Percentiles rank a stretch among this genome's conserved stretches.
Conservation (phyloP, 108 stramenopile genomes). For the Skeletonema marinoi region DNA sequence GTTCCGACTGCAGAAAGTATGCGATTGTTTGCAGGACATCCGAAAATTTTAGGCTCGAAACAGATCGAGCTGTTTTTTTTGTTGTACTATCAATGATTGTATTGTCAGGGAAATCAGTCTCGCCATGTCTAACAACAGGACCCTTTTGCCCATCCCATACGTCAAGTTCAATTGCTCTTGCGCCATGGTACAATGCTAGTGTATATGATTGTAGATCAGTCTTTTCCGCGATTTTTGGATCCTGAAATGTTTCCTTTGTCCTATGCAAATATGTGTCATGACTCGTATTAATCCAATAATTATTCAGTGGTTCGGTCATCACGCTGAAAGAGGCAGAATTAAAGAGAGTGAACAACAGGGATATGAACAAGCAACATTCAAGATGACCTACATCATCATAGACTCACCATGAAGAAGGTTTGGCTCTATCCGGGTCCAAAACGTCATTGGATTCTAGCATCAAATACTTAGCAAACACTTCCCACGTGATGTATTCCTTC, state of each 20-base stretch:
- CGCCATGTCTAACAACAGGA: conserved; percentile 53
- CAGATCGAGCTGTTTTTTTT: conserved; percentile 3
- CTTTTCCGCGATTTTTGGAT: conserved; percentile 21
- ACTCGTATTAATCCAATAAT: conserved; percentile 93
- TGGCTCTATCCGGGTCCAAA: conserved; percentile 60
- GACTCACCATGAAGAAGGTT: conserved; percentile 35
- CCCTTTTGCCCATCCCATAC: conserved; percentile 89
- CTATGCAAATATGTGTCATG: conserved; percentile 98
- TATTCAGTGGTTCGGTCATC: conserved; percentile 76
- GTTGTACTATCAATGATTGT: neutral
- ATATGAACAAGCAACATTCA: neutral
- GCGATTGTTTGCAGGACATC: conserved; percentile 74
- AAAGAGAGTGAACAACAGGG: neutral
- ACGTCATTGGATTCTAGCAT: conserved; percentile 56
- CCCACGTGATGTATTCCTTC: conserved; percentile 62
- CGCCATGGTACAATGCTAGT: conserved; percentile 83
- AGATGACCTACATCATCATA: neutral
- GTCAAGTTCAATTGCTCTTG: conserved; percentile 96
- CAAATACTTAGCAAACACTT: conserved; percentile 69
- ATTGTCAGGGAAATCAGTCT: conserved; percentile 19
- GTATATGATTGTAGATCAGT: conserved; percentile 82
- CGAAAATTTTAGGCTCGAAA: conserved; percentile 31
- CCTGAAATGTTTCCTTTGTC: conserved; percentile 90
- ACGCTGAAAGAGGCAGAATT: conserved; percentile 36
- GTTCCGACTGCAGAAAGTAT: conserved; percentile 61